Evolutionary conservation across 495 filamentous ascomycete species (phyloP).

Genomic region (Chaetomium fimeti): DNA sequence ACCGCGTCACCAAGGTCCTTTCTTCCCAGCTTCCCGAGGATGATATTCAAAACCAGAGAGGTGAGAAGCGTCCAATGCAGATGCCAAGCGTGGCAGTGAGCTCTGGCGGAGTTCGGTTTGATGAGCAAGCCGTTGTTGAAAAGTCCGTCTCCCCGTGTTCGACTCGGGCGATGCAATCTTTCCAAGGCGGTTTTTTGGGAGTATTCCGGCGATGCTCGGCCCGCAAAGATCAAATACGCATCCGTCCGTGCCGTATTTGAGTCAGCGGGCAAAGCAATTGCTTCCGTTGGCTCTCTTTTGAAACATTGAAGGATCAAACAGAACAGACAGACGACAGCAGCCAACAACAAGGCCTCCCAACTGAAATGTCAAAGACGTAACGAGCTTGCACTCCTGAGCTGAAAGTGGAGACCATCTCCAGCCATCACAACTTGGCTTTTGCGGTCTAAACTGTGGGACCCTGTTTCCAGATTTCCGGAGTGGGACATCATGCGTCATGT

Average conservation of each 20-base stretch:
- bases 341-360: background rate
- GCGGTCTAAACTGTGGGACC: background rate
- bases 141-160: background rate
- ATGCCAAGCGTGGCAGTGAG: constrained; percentile 27
- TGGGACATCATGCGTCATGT: constrained; percentile 16
- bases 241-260: constrained; percentile 3
- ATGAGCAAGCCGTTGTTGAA: background rate
- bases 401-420: constrained; percentile 2
- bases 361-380: constrained; percentile 6
- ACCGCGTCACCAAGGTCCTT: background rate
- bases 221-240: background rate
- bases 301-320: constrained; percentile 10
- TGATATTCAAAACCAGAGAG: background rate
- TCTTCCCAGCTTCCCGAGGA: background rate
- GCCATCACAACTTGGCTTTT: background rate
- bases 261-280: background rate
- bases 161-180: background rate
- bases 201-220: background rate
- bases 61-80: constrained; percentile 10
- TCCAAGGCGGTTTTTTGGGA: background rate
- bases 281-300: constrained; percentile 1
- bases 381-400: background rate
- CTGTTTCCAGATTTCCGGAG: background rate
- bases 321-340: background rate
- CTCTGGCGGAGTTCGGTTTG: background rate